These are phyloP conservation scores for Triticum dicoccoides DNA, from an alignment of 176 grass and related monocot genomes.

Conservation along the genomic window DNA sequence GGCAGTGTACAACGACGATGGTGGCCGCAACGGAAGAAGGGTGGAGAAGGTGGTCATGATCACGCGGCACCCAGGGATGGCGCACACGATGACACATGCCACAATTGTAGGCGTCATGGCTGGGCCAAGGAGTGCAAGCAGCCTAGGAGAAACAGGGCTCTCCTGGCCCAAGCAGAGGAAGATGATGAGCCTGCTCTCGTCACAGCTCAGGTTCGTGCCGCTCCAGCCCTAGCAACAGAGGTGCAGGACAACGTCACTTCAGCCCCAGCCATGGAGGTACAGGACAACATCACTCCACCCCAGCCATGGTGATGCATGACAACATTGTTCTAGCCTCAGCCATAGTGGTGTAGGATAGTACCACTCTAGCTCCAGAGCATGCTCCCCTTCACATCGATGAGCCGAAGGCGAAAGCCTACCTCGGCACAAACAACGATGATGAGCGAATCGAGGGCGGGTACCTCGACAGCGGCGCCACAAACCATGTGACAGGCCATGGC, in stretches of 20 bases:
- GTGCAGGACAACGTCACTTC: neutral
- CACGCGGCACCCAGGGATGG: neutral
- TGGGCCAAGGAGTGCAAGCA: neutral
- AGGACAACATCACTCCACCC: neutral
- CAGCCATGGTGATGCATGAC: neutral
- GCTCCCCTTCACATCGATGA: neutral
- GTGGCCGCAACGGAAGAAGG: neutral
- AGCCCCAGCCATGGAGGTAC: neutral
- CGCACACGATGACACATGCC: neutral
- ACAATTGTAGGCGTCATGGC: neutral
- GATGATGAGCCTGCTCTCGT: neutral
- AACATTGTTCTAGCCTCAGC: neutral
- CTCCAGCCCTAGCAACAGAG: neutral
- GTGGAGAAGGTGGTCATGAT: neutral
- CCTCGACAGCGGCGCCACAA: neutral
- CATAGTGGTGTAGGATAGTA: neutral
- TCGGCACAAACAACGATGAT: neutral
- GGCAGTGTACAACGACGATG: neutral
- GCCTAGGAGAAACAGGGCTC: neutral
- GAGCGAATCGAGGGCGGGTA: neutral
- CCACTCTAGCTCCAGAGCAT: neutral
- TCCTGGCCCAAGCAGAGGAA: neutral
- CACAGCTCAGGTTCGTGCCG: neutral
- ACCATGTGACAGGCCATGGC: no score
- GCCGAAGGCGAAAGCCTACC: neutral